Conservation (phyloP, 2,329 filamentous ascomycete genomes). For the Penicillium aurantiogriseum region DNA sequence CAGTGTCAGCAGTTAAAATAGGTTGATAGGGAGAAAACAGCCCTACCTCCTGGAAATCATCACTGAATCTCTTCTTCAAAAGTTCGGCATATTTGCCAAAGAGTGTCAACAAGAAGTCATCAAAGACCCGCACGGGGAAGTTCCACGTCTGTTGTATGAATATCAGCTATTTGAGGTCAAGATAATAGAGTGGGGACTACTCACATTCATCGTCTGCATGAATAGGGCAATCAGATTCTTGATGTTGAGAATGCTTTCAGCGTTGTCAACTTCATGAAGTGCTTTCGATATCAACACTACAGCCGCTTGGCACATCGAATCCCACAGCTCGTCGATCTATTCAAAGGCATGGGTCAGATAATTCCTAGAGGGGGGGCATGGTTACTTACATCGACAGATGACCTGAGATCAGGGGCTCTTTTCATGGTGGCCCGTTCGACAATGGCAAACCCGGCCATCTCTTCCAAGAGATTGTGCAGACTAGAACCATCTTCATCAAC, state of each 20-base stretch:
- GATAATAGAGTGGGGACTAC: constrained; percentile 21
- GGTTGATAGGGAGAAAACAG: background rate
- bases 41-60: constrained; percentile 85
- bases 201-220: constrained; percentile 95
- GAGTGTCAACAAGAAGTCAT: constrained; percentile 79
- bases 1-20: constrained; percentile 10
- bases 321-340: constrained; percentile 95
- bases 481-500: constrained; percentile 79
- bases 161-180: constrained; percentile 8
- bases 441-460: constrained; percentile 93
- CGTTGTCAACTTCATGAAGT: constrained; percentile 76
- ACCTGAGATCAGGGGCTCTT: constrained; percentile 77
- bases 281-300: constrained; percentile 79
- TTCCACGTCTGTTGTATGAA: constrained; percentile 68
- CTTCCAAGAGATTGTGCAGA: constrained; percentile 86
- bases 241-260: constrained; percentile 87
- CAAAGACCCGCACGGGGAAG: constrained; percentile 78
- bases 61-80: constrained; percentile 85
- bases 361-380: background rate
- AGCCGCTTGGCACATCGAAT: constrained; percentile 90
- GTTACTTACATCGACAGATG: constrained; percentile 69
- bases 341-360: constrained; percentile 9
- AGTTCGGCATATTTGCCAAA: constrained; percentile 94
- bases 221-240: constrained; percentile 92
- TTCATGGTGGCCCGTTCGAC: constrained; percentile 93